Percentiles rank a stretch among this genome's conserved stretches.
Evolutionary conservation across 768 basidiomycete species (phyloP).

Genomic region (Boletus subcaerulescens): DNA sequence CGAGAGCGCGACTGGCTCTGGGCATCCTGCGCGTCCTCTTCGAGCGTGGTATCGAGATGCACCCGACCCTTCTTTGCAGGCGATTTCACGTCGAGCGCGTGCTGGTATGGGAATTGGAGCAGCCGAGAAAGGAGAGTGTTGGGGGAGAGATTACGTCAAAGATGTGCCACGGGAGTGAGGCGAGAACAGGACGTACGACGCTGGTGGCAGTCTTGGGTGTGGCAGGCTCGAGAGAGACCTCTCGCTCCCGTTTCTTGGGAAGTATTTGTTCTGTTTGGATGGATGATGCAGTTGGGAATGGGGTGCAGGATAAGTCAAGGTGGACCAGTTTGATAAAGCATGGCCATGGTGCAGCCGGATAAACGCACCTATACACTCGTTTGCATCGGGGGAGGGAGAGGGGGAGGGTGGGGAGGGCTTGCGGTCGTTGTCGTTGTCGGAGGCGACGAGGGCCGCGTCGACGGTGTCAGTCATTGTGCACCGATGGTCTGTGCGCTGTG

Average conservation of each 20-base stretch:
- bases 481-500: constrained; percentile 32
- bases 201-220: constrained; percentile 41
- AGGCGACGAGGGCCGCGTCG: constrained; percentile 13
- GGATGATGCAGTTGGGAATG: constrained; percentile 17
- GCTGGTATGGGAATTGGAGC: constrained; percentile 21
- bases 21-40: constrained; percentile 50
- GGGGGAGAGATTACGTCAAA: constrained; percentile 28
- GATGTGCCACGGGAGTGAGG: constrained; percentile 11
- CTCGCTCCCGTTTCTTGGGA: constrained; percentile 73
- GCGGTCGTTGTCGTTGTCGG: constrained; percentile 15
- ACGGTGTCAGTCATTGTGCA: constrained; percentile 27
- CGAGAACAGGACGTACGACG: constrained; percentile 32
- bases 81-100: constrained; percentile 45
- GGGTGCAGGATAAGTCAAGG: constrained; percentile 22
- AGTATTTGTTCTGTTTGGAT: constrained; percentile 38
- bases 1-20: constrained; percentile 40
- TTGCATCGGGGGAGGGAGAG: constrained; percentile 46
- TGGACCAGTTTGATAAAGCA: constrained; percentile 25
- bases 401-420: constrained; percentile 27
- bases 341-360: constrained; percentile 21
- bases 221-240: constrained; percentile 71
- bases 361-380: constrained; percentile 41
- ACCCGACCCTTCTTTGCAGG: constrained; percentile 78
- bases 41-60: constrained; percentile 57
- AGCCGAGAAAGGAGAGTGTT: constrained; percentile 19